These are phyloP conservation scores for Wickerhamiella brachini DNA, from an alignment of 805 yeast species.

Conservation along the genomic window DNA sequence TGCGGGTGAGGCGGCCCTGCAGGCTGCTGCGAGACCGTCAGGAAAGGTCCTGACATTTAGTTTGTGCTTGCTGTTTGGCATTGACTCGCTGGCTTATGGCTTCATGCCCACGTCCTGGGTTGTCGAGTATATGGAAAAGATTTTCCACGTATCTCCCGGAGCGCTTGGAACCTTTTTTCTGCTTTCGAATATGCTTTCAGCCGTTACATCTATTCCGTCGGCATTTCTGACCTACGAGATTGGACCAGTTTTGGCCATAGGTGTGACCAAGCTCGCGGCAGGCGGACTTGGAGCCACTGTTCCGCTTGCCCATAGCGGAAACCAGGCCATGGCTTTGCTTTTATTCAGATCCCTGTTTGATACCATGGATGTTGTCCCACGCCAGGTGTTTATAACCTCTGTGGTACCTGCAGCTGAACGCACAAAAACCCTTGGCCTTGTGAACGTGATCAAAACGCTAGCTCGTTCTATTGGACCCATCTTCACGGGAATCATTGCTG, in stretches of 20 bases:
- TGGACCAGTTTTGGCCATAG: slow-evolving; percentile 71
- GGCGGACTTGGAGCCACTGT: slow-evolving; percentile 45
- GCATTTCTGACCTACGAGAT: slow-evolving; percentile 48
- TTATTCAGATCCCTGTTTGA: slow-evolving; percentile 46
- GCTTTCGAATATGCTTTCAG: slow-evolving; percentile 31
- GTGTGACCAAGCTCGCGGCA: slow-evolving; percentile 65
- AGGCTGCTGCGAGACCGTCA: background rate
- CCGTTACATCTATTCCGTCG: slow-evolving; percentile 45
- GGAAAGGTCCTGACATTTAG: slow-evolving; percentile 5
- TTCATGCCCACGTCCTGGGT: slow-evolving; percentile 85
- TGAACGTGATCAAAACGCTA: slow-evolving; percentile 72
- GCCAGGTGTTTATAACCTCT: slow-evolving; percentile 65
- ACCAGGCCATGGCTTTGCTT: slow-evolving; percentile 38
- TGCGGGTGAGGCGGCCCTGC: background rate
- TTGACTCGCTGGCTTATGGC: slow-evolving; percentile 80
- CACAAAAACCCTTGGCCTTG: slow-evolving; percentile 70
- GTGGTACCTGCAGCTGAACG: slow-evolving; percentile 50
- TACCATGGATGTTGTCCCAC: slow-evolving; percentile 85
- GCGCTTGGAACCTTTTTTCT: slow-evolving; percentile 36
- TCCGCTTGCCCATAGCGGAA: slow-evolving; percentile 31
- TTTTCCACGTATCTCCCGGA: slow-evolving; percentile 43
- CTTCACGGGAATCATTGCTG: slow-evolving; percentile 64
- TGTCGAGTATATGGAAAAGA: slow-evolving; percentile 58
- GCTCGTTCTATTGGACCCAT: slow-evolving; percentile 75
- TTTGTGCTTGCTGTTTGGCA: slow-evolving; percentile 37